phyloP scores from a whole-genome alignment of 1,284 basidiomycete species.

The Erythrobasidium hasegawianum region DNA sequence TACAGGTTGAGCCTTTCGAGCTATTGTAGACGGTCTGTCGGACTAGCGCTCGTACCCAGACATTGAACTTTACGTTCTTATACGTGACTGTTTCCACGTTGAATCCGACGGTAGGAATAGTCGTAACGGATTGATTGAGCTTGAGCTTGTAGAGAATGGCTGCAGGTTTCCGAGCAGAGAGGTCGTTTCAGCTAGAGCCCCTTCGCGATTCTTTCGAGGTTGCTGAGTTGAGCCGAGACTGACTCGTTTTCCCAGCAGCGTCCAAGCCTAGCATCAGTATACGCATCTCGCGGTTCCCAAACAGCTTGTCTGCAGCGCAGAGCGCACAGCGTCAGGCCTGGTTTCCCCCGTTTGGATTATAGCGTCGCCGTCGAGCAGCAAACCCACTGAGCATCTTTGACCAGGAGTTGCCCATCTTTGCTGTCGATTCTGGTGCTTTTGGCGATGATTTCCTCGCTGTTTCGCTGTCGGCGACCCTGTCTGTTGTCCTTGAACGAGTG shows the following conservation, averaged over 20 bases:
- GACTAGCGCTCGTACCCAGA: constrained; percentile 47
- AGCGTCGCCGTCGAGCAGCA: too few species aligned
- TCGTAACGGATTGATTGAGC: constrained; percentile 53
- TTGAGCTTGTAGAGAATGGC: constrained; percentile 54
- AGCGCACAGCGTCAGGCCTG: not conserved
- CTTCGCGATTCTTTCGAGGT: not conserved
- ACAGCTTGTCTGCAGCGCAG: constrained; percentile 17
- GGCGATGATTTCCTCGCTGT: not conserved
- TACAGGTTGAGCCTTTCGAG: too few species aligned
- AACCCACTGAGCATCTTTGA: constrained; percentile 25
- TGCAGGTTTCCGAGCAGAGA: constrained; percentile 53
- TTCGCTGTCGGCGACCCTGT: too few species aligned
- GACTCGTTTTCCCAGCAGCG: constrained; percentile 83
- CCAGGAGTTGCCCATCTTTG: constrained; percentile 24
- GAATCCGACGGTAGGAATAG: constrained; percentile 56
- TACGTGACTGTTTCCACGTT: constrained; percentile 53
- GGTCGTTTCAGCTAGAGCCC: not conserved
- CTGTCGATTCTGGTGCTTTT: not conserved
- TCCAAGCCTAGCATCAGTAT: constrained; percentile 48
- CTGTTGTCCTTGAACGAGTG: too few species aligned
- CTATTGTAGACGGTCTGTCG: too few species aligned
- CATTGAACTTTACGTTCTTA: constrained; percentile 51
- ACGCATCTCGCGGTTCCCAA: constrained; percentile 49
- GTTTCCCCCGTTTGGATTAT: too few species aligned
- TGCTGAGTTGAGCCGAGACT: constrained; percentile 45